Percentiles rank a stretch among this genome's conserved stretches.
phyloP scores from a whole-genome alignment of 495 filamentous ascomycete species.

The Talaromyces adpressus region DNA sequence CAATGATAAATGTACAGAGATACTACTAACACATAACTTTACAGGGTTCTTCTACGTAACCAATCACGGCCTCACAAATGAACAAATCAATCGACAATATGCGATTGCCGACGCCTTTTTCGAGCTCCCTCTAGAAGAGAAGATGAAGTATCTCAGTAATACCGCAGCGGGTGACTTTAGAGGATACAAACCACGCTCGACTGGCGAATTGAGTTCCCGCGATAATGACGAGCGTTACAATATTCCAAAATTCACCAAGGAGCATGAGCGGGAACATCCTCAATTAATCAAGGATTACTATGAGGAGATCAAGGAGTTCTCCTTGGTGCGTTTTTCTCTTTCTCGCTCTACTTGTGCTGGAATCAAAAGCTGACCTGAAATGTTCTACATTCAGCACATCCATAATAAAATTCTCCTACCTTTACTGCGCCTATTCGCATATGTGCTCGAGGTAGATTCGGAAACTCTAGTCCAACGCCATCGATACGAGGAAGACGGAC shows the following conservation, averaged over 20 bases:
- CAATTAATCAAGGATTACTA: slow-evolving; percentile 15
- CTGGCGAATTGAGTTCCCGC: slow-evolving; percentile 12
- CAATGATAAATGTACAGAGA: background rate
- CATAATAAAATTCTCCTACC: slow-evolving; percentile 39
- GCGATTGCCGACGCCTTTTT: slow-evolving; percentile 48
- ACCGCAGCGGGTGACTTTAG: slow-evolving; percentile 42
- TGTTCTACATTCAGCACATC: slow-evolving; percentile 18
- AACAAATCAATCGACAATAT: slow-evolving; percentile 50
- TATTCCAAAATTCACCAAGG: slow-evolving; percentile 42
- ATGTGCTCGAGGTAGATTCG: slow-evolving; percentile 46
- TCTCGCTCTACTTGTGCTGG: background rate
- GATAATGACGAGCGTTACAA: slow-evolving; percentile 53
- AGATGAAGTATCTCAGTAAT: slow-evolving; percentile 41
- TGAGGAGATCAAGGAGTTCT: background rate
- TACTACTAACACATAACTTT: background rate
- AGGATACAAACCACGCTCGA: slow-evolving; percentile 17
- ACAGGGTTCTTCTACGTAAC: slow-evolving; percentile 47
- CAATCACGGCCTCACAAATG: slow-evolving; percentile 47
- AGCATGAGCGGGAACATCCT: slow-evolving; percentile 36
- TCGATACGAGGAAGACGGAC: slow-evolving; percentile 37
- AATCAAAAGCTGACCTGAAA: slow-evolving; percentile 15
- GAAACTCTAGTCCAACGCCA: slow-evolving; percentile 44
- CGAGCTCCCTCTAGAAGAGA: slow-evolving; percentile 48
- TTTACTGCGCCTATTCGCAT: slow-evolving; percentile 40
- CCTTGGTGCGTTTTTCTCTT: background rate